Evolutionary conservation across 2,329 filamentous ascomycete species (phyloP).

Genomic region (Periconia sp.): DNA sequence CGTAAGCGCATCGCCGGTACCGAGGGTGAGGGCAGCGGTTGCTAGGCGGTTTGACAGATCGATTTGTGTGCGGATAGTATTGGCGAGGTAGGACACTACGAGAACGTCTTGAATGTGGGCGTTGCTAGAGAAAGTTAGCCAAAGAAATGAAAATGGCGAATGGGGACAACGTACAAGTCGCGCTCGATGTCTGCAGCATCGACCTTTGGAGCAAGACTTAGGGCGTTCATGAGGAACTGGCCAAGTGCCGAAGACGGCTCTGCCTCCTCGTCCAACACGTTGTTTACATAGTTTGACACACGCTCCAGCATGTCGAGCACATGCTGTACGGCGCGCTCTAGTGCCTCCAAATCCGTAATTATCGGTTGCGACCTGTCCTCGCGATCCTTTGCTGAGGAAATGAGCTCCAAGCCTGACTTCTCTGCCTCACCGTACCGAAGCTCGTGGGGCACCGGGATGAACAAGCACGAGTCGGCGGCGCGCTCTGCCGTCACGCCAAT

Average conservation of each 20-base stretch:
- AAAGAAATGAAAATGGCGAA: slow-evolving; percentile 3
- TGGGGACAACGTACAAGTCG: slow-evolving; percentile 73
- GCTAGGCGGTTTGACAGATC: slow-evolving; percentile 94
- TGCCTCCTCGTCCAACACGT: slow-evolving; percentile 91
- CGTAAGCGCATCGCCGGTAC: slow-evolving; percentile 45
- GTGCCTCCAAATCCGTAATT: slow-evolving; percentile 85
- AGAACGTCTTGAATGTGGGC: slow-evolving; percentile 99
- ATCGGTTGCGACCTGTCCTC: slow-evolving; percentile 77
- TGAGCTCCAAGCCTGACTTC: slow-evolving; percentile 79
- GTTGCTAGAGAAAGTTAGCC: slow-evolving; percentile 66
- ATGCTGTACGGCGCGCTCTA: slow-evolving; percentile 85
- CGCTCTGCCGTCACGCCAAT: slow-evolving; percentile 95
- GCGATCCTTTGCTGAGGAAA: slow-evolving; percentile 78
- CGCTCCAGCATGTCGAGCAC: slow-evolving; percentile 89
- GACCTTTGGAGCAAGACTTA: slow-evolving; percentile 94
- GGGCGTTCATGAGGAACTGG: slow-evolving; percentile 92
- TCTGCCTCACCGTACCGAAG: slow-evolving; percentile 85
- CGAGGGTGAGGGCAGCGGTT: slow-evolving; percentile 61
- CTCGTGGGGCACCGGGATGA: slow-evolving; percentile 96
- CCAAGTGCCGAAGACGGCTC: slow-evolving; percentile 89
- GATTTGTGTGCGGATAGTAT: slow-evolving; percentile 98
- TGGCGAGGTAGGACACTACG: slow-evolving; percentile 95
- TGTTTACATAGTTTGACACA: slow-evolving; percentile 89
- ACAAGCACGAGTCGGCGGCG: slow-evolving; percentile 93
- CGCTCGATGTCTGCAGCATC: slow-evolving; percentile 88